phyloP scores from a whole-genome alignment of 1,284 basidiomycete genomes.

The Heterobasidion occidentale region DNA sequence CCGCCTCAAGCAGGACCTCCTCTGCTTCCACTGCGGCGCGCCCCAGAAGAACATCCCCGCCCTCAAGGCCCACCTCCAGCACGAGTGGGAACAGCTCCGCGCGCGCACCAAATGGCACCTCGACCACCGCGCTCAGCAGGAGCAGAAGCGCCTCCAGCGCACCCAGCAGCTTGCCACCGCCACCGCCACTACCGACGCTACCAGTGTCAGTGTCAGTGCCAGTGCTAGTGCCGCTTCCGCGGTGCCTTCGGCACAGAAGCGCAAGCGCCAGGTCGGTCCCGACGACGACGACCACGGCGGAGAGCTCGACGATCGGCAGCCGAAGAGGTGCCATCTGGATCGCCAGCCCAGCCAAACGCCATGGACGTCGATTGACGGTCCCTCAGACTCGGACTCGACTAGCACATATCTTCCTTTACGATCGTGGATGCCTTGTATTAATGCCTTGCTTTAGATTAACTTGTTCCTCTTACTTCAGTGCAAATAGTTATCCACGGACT shows the following conservation, averaged over 20 bases:
- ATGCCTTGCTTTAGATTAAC: too few relatives aligned
- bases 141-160: neutral
- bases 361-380: neutral
- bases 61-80: conserved; percentile 67
- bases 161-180: too few relatives aligned
- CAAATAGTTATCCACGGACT: too few relatives aligned
- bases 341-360: neutral
- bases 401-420: too few relatives aligned
- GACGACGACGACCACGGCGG: neutral
- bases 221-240: neutral
- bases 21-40: conserved; percentile 62
- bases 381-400: too few relatives aligned
- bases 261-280: neutral
- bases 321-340: conserved; percentile 20
- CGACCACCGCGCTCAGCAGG: neutral
- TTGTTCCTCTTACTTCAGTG: too few relatives aligned
- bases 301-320: conserved; percentile 20
- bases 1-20: conserved; percentile 59
- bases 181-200: neutral
- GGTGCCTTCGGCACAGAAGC: neutral
- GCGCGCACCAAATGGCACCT: conserved; percentile 23
- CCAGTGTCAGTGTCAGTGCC: neutral
- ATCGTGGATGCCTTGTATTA: too few relatives aligned
- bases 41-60: conserved; percentile 66
- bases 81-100: conserved; percentile 46